These are phyloP conservation scores for Ceratocystis ficicola DNA, from an alignment of 2,329 filamentous ascomycete genomes.

Conservation along the genomic window DNA sequence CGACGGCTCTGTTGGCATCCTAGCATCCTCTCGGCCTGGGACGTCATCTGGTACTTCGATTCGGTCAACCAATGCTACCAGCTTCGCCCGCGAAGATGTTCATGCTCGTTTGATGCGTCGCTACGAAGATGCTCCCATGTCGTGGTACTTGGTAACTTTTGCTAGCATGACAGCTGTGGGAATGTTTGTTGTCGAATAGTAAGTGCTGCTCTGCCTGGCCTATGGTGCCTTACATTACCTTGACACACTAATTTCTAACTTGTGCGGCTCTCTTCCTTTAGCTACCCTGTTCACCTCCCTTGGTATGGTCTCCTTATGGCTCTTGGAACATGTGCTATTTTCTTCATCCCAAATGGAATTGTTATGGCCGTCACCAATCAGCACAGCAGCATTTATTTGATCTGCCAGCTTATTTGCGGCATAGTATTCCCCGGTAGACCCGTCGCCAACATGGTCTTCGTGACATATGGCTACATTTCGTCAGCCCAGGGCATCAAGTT, in stretches of 20 bases:
- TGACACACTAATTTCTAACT: slow-evolving; percentile 21
- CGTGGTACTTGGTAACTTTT: slow-evolving; percentile 70
- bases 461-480: slow-evolving; percentile 82
- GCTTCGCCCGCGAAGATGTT: slow-evolving; percentile 53
- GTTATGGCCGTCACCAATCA: slow-evolving; percentile 90
- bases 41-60: slow-evolving; percentile 22
- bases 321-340: slow-evolving; percentile 61
- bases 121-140: slow-evolving; percentile 69
- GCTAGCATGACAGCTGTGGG: slow-evolving; percentile 64
- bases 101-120: slow-evolving; percentile 73
- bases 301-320: slow-evolving; percentile 79
- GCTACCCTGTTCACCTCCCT: slow-evolving; percentile 67
- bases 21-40: neutral
- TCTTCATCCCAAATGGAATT: slow-evolving; percentile 84
- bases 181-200: slow-evolving; percentile 78
- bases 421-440: slow-evolving; percentile 71
- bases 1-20: slow-evolving; percentile 19
- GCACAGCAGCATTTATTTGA: slow-evolving; percentile 73
- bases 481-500: slow-evolving; percentile 85
- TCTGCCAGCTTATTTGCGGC: slow-evolving; percentile 76
- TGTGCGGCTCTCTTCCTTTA: slow-evolving; percentile 27
- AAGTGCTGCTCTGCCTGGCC: slow-evolving; percentile 30
- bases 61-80: slow-evolving; percentile 16
- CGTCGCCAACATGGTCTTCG: slow-evolving; percentile 87
- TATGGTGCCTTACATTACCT: neutral